Base-by-base conservation (phyloP, 805 yeast genomes). In the Hanseniaspora clermontiae region DNA sequence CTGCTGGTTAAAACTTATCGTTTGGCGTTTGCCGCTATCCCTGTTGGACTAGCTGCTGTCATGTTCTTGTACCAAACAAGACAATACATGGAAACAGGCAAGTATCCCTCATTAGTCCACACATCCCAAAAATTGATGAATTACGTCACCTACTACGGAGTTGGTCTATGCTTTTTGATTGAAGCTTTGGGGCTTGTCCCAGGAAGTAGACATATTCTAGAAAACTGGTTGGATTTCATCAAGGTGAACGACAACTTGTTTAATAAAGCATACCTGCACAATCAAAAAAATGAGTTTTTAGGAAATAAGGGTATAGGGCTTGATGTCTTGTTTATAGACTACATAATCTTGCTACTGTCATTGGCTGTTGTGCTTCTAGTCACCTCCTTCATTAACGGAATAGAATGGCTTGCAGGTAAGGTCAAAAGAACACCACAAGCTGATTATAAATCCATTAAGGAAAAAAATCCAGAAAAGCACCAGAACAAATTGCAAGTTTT, bases 1-100 rank as follows among this genome's bases (percentile, higher is more conserved):
- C 74, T 84, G 60, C 68, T 90, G 49, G 83, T 86, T 5, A 72
- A 89, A 61, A 74, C 95, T 57, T 91, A 85, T 67, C 75, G 98
- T 63, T 74, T 91, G 14, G 80, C 86, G 1, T 71, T 84, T 43
- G 83, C 86, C 4, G 76, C 89, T 1, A 75, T 85, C 55, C 89
- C 95, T 3, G 78, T 80, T 42, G 71, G 85, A 17, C 74, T 82
- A 1, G 68, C 80, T 0, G 19, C 49, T 2, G n/a, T 57, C 10
- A 34, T 45, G 1, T 47, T 51, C 10, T 19, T 83, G 74, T 63
- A 64, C 71, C 53, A 59, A 68, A 37, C 67, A 69, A 24, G 71
- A 67, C 2, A 62, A 67, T 14, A 37, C 50, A 27, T 31, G 9
- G 20, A 32, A 27, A 46, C 39, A n/a, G 48, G 32, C 2, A 58